phyloP scores from a whole-genome alignment of 495 filamentous ascomycete genomes.

The Stereocaulon alpinum region DNA sequence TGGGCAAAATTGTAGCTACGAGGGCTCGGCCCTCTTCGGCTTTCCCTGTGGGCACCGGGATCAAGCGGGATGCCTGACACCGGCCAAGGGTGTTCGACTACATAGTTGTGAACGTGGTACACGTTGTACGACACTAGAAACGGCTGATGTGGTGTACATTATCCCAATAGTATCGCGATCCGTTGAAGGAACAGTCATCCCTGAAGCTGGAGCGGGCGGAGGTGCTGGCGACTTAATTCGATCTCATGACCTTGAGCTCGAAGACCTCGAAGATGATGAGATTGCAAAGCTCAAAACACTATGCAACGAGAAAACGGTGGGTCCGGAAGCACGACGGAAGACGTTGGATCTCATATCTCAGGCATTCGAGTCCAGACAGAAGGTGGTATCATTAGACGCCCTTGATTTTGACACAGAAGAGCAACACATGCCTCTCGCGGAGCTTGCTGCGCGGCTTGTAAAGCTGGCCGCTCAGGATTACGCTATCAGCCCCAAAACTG shows the following conservation, averaged over 20 bases:
- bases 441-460: constrained; percentile 32
- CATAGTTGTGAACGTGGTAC: constrained; percentile 79
- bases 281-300: constrained; percentile 22
- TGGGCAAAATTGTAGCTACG: constrained; percentile 31
- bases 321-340: constrained; percentile 27
- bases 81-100: constrained; percentile 51
- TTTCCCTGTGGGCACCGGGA: constrained; percentile 64
- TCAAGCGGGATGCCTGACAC: constrained; percentile 62
- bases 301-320: constrained; percentile 30
- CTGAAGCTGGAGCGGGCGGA: constrained; percentile 68
- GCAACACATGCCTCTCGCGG: constrained; percentile 35
- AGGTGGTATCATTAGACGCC: constrained; percentile 32
- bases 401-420: constrained; percentile 32
- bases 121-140: constrained; percentile 46
- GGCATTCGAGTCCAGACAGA: constrained; percentile 30
- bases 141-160: constrained; percentile 59
- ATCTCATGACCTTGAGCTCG: constrained; percentile 50
- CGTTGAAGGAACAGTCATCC: constrained; percentile 47
- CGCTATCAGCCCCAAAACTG: not conserved
- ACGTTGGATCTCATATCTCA: constrained; percentile 28
- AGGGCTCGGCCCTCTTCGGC: constrained; percentile 61
- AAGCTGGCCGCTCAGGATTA: constrained; percentile 4
- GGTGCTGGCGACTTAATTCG: constrained; percentile 66
- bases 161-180: constrained; percentile 58
- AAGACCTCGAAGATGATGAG: constrained; percentile 3